Base-by-base conservation (phyloP, 768 basidiomycete species). In the Rhodocollybia butyracea region DNA sequence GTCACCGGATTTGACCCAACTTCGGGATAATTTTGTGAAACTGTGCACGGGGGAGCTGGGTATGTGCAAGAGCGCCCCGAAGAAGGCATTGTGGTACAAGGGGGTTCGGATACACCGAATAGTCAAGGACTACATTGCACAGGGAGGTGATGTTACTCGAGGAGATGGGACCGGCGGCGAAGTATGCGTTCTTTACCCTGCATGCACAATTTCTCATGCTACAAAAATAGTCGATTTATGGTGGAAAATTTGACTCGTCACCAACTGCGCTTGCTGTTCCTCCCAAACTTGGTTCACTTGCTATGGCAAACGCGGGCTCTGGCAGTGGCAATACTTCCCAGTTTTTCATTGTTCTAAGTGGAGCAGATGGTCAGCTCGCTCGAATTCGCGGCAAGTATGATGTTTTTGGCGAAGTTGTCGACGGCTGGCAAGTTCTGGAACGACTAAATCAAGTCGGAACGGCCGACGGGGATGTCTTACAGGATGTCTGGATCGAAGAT, bases 111-210 rank as follows among this genome's bases (percentile, higher is more conserved):
- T 50, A 11, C 48, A 50, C 32, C 34, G 48, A 5, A 50, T 50
- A 7, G 48, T 50, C 22, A 50, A 50, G 34, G 48, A 50, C 22
- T 50, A 50, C 22, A 50, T 50, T 38, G 48, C 48, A 32, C 48
- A 50, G 26, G 48, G 48, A 13, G 48, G 48, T 19, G 48, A 50
- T 38, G 22, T 50, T 34, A 50, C 32, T 7, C 48, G 48, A 24
- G 48, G 48, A 36, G 48, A 50, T 26, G 48, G 48, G 5, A 50
- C 48, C 6, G 48, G 48, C 26, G 48, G 48, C n/a, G 48, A 50
- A 36, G 48, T 50, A 38, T 12, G 31, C 38, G n/a, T n/a, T 26
- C 3, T 30, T 2, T 12, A 8, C 6, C 19, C 22, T 13, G 21
- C 32, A 27, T 22, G 15, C 24, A 17, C 17, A 22, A 15, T 36